Conservation (phyloP, 225 moss, liverwort and hornwort species). For the Sphagnum contortum region DNA sequence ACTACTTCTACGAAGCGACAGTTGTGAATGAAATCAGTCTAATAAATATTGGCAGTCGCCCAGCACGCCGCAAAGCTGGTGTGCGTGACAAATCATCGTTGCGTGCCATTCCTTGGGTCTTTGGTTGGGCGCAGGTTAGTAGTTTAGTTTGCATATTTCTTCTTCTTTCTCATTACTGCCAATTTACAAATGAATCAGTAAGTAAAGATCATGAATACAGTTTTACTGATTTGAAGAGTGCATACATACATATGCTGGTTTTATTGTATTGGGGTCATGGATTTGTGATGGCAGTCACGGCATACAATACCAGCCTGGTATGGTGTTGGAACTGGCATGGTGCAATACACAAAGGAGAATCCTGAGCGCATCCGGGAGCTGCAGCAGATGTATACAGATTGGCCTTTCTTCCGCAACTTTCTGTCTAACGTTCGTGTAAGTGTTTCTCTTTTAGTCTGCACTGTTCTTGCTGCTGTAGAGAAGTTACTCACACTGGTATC, state of each 20-base stretch:
- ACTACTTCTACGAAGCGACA: slow-evolving; percentile 93
- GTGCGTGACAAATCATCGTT: slow-evolving; percentile 91
- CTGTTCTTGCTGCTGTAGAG: too few relatives aligned
- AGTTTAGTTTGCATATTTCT: not conserved
- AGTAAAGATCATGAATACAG: not conserved
- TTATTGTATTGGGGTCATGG: not conserved
- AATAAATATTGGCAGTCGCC: slow-evolving; percentile 98
- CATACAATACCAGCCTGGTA: slow-evolving; percentile 98
- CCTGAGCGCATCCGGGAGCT: slow-evolving; percentile 68
- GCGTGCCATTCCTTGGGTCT: slow-evolving; percentile 99
- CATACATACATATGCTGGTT: not conserved
- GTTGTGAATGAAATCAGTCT: slow-evolving; percentile 91
- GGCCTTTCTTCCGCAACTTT: slow-evolving; percentile 96
- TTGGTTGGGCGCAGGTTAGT: slow-evolving; percentile 95
- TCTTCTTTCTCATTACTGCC: not conserved
- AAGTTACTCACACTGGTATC: too few relatives aligned
- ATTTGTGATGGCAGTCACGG: slow-evolving; percentile 58
- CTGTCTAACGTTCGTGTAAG: slow-evolving; percentile 86
- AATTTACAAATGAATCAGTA: not conserved
- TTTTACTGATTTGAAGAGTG: too few relatives aligned
- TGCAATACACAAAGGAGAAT: slow-evolving; percentile 60
- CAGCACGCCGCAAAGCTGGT: slow-evolving; percentile 81
- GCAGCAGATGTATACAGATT: slow-evolving; percentile 74
- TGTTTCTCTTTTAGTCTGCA: not conserved
- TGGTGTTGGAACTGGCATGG: slow-evolving; percentile 87